Conservation (phyloP, 2,329 filamentous ascomycete genomes). For the Coniochaeta sp. region DNA sequence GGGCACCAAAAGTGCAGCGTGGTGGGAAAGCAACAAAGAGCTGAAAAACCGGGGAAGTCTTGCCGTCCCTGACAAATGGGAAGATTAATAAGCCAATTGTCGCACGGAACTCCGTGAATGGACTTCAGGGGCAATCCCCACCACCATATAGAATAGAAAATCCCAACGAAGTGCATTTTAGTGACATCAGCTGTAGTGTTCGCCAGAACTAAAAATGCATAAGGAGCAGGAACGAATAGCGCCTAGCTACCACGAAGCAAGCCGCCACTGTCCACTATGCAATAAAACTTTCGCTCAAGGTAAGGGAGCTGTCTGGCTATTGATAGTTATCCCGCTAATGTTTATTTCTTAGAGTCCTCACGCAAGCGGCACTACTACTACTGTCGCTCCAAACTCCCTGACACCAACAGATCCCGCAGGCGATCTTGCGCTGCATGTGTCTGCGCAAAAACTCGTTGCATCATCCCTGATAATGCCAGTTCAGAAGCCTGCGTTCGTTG, state of each 20-base stretch:
- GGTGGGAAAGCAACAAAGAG: no score
- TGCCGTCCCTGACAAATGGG: no score
- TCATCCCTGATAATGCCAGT: not conserved
- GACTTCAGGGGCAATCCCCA: not conserved
- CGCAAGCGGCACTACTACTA: constrained; percentile 7
- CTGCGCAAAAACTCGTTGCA: constrained; percentile 7
- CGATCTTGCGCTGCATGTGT: constrained; percentile 6
- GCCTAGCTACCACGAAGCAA: not conserved
- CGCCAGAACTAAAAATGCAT: not conserved
- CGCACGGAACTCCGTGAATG: not conserved
- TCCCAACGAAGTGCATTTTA: not conserved
- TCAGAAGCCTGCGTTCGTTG: constrained; percentile 4
- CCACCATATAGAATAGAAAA: not conserved
- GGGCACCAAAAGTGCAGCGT: no score
- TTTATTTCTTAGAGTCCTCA: constrained; percentile 5
- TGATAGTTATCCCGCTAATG: no score
- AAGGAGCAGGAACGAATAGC: not conserved
- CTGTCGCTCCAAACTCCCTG: constrained; percentile 6
- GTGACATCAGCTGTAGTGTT: not conserved
- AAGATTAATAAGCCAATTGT: not conserved
- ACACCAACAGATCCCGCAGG: constrained; percentile 5
- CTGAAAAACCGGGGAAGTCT: no score
- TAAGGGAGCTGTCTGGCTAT: not conserved
- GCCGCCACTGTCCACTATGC: not conserved
- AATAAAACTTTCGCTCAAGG: not conserved